Base-by-base conservation (phyloP, 371 early-diverging fungal species). In the Syncephalastrum contaminatum region DNA sequence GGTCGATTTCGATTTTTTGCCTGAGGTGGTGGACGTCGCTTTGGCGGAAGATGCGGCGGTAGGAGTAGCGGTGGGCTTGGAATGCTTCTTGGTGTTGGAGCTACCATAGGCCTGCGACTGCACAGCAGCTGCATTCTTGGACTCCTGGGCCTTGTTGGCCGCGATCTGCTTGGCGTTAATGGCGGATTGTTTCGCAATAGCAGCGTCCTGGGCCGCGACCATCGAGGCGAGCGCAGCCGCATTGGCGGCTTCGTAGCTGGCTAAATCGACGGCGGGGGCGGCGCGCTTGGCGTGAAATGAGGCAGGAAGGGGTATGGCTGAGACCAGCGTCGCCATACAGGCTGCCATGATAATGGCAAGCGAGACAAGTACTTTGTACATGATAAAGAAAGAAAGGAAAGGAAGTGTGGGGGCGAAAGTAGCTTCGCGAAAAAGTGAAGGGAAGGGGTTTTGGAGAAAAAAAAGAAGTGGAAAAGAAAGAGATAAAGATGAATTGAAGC, bases 221-320 rank as follows among this genome's bases (percentile, higher is more conserved):
- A 30, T 30, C 36, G 36, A 30, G 36, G 36, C 36, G 36, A 30
- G 36, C 15, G 50, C 50, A 19, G 24, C 50, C 19, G 50, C 20
- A 19, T 25, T 50, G 19, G 24, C 50, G 12, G 20, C 25, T 24
- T 19, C 25, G 13, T 50, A 19, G 13, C 30, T 18, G 16, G 50
- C 15, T 15, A 36, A 50, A 27, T 22, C 18, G 27, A 36, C 15
- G 16, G 25, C 50, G 24, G 50, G 36, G 25, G 50, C 25, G 14
- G 21, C 19, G 51, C 27, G 18, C 44, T 43, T 21, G 36, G 19
- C 45, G 45, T 30, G 50, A 20, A 56, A 54, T 22, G 57, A 56
- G 43, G 56, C 62, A 30, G 62, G 57, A 48, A 62, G 41, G 56
- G 60, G 59, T 39, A 48, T 47, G 47, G 62, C 60, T n/a, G 19